Evolutionary conservation across 352 stramenopile genomes (phyloP).

Genomic region (Pythium aphanidermatum): DNA sequence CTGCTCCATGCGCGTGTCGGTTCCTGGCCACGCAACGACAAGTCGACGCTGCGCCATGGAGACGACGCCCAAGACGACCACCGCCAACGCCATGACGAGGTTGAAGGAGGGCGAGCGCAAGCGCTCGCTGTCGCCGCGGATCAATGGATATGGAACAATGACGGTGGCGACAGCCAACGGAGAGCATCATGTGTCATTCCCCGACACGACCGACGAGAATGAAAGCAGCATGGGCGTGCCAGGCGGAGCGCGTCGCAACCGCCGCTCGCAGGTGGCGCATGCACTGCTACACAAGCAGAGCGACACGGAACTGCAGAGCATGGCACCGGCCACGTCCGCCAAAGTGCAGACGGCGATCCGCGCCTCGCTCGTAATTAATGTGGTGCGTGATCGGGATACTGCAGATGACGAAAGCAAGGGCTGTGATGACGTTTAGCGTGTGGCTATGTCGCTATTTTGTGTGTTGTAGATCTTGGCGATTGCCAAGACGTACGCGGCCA

Average conservation of each 20-base stretch:
- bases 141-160: not conserved
- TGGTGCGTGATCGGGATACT: conserved; percentile 30
- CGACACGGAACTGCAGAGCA: conserved; percentile 40
- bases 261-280: conserved; percentile 69
- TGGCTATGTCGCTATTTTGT: too few relatives aligned
- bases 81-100: not conserved
- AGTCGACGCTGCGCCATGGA: too few relatives aligned
- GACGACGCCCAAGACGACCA: too few relatives aligned
- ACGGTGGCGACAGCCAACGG: not conserved
- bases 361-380: conserved; percentile 59
- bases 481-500: conserved; percentile 69
- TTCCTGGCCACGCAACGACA: too few relatives aligned
- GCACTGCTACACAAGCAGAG: conserved; percentile 55
- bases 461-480: conserved; percentile 35
- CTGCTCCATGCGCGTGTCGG: too few relatives aligned
- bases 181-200: conserved; percentile 1
- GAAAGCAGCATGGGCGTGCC: not conserved
- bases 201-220: not conserved
- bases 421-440: too few relatives aligned
- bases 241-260: conserved; percentile 6
- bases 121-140: not conserved
- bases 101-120: conserved; percentile 4
- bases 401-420: too few relatives aligned
- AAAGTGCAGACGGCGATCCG: conserved; percentile 70
- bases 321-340: conserved; percentile 29